Conservation (phyloP, 1,284 basidiomycete genomes). For the Phlebopus sp. region DNA sequence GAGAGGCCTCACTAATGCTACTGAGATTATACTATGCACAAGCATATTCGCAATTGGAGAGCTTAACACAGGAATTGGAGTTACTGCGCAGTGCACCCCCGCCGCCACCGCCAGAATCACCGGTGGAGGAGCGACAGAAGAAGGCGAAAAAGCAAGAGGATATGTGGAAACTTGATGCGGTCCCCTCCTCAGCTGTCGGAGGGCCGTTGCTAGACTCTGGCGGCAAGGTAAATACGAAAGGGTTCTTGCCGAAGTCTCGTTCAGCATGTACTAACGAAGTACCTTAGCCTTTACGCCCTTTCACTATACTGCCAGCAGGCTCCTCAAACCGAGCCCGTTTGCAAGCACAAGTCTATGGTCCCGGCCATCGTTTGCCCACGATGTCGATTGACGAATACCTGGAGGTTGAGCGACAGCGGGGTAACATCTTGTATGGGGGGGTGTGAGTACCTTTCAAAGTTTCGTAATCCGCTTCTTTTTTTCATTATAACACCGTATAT, state of each 20-base stretch:
- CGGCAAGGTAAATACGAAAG: constrained; percentile 58
- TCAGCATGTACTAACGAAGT: constrained; percentile 6
- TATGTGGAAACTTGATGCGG: constrained; percentile 78
- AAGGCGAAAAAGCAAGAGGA: constrained; percentile 45
- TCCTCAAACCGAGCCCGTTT: constrained; percentile 66
- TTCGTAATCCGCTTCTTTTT: constrained; percentile 1
- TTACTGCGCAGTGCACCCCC: constrained; percentile 63
- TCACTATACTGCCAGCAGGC: constrained; percentile 84
- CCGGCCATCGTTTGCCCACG: constrained; percentile 86
- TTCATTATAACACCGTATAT: constrained; percentile 10
- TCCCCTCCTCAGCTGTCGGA: constrained; percentile 43
- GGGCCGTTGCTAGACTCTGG: constrained; percentile 70
- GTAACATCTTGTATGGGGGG: constrained; percentile 85
- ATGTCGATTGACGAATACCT: constrained; percentile 98
- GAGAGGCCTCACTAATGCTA: constrained; percentile 67
- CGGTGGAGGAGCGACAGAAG: constrained; percentile 37
- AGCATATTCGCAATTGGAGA: constrained; percentile 66
- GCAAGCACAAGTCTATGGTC: constrained; percentile 80
- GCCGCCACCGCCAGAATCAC: constrained; percentile 34
- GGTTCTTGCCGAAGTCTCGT: neutral
- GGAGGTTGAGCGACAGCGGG: constrained; percentile 78
- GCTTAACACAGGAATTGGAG: constrained; percentile 71
- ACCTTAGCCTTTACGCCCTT: constrained; percentile 74
- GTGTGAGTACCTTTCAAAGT: constrained; percentile 54
- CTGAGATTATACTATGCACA: constrained; percentile 74